Percentiles rank a stretch among this genome's conserved stretches.
These are phyloP conservation scores for Galerina sulciceps DNA, from an alignment of 768 basidiomycete genomes.

Conservation along the genomic window DNA sequence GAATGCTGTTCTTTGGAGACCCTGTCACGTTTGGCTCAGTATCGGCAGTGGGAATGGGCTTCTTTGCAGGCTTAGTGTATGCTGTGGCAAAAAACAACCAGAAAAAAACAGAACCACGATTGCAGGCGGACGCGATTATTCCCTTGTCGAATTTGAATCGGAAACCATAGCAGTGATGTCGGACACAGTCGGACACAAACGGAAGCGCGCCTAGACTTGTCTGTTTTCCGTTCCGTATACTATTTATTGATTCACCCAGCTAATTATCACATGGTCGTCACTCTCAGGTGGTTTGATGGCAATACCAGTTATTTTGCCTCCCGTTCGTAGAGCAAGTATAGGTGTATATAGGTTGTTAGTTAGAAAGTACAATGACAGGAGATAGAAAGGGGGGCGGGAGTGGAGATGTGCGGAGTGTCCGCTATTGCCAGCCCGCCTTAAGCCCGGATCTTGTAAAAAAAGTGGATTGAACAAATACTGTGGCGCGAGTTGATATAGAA, in stretches of 20 bases:
- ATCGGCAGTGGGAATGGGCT: slow-evolving; percentile 85
- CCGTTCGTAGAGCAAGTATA: not conserved
- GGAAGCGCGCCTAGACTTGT: slow-evolving; percentile 19
- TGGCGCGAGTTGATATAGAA: slow-evolving; percentile 4
- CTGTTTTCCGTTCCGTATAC: slow-evolving; percentile 19
- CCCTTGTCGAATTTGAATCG: slow-evolving; percentile 62
- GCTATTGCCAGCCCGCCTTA: slow-evolving; percentile 24
- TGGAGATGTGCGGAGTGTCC: slow-evolving; percentile 28
- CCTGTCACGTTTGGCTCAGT: slow-evolving; percentile 86
- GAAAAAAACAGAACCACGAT: slow-evolving; percentile 71
- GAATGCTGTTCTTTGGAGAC: slow-evolving; percentile 97
- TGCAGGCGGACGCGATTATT: slow-evolving; percentile 56
- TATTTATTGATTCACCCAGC: slow-evolving; percentile 10
- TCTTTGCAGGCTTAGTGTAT: slow-evolving; percentile 90
- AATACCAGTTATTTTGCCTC: not conserved
- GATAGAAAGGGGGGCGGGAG: slow-evolving; percentile 4
- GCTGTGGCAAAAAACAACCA: slow-evolving; percentile 95
- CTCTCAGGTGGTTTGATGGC: not conserved
- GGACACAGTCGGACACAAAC: slow-evolving; percentile 17
- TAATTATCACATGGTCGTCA: slow-evolving; percentile 24
- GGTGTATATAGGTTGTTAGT: not conserved
- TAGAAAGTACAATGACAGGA: not conserved
- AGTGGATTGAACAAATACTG: not conserved
- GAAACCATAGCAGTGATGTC: slow-evolving; percentile 35
- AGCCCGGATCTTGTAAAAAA: slow-evolving; percentile 18